Evolutionary conservation across 2,329 filamentous ascomycete genomes (phyloP), one percentile per base, ranked within the genome.

Genomic region (Colletotrichum australisinense): DNA sequence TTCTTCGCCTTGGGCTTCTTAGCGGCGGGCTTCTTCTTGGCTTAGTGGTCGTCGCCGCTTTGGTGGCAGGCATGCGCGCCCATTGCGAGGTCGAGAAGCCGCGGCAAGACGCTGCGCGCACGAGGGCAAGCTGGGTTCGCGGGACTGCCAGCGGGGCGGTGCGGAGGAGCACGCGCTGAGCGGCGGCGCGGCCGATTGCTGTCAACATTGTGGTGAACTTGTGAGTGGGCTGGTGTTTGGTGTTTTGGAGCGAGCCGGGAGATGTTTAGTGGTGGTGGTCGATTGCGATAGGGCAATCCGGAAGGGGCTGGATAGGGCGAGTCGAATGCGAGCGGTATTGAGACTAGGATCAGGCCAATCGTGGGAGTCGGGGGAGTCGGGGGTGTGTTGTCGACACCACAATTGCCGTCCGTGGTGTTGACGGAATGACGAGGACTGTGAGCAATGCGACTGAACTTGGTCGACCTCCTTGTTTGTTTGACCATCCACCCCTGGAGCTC

Each of bases 141-240:
- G 65, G 32, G 77, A 75, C 63, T 55, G 76, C 73, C 63, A 77
- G 75, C 68, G 75, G 75, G 72, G 74, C 62, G 46, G 64, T 53
- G 76, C 63, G 63, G 67, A 76, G 73, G 60, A 79, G 76, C 65
- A 79, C 76, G 76, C 83, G 84, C 78, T 80, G 81, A 73, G 81
- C 78, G 67, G 82, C 82, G 66, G 79, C 81, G 75, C 84, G 82
- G 75, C 82, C 81, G 75, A 86, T 78, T 35, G 82, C 80, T 64
- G 82, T 83, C 74, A 87, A 78, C 86, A 88, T 88, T 88, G 70
- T 72, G 77, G 72, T 77, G 57, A 67, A 74, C 49, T 65, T 32
- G 11, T 56, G 58, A 6, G 24, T 55, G 28, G 52, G 16, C 30
- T 42, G 57, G 28, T 16, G 42, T 56, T 24, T 24, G 16, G 14